Evolutionary conservation across 768 basidiomycete genomes (phyloP), one percentile per base, ranked within the genome.

Genomic region (Trametes maxima): DNA sequence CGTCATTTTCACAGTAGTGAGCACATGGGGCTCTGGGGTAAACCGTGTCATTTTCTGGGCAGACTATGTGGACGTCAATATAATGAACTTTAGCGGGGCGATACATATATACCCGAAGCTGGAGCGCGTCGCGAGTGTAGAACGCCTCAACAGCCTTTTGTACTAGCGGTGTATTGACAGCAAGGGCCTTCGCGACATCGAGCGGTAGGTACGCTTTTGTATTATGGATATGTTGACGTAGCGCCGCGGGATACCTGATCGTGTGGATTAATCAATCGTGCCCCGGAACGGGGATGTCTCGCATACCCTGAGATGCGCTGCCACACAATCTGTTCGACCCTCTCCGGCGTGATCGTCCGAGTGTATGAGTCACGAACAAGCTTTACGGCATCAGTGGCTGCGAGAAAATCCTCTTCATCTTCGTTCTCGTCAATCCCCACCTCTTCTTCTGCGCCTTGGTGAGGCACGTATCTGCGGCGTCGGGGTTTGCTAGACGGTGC

Each of bases 21-120:
- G 78, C 6, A 86, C 76, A 5, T 79, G 78, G 3, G 89, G 79
- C 22, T 81, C 76, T 14, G 96, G 95, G 5, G 93, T 85, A 72
- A 98, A 98, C 54, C 92, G 86, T 3, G 88, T 74, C 95, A 98
- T 97, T 62, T 87, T 85, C 70, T 95, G 89, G 12, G 90, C 93
- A 40, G 88, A 83, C 94, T 96, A 48, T n/a, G 39, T n/a, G 36
- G 5, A n/a, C 5, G 39, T 44, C 16, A 58, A 10, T 6, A 11
- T 5, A 19, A 43, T 14, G 22, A 14, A 10, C 16, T 0, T 36
- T 45, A 13, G 49, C 5, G 43, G 10, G 7, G 12, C 4, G 19
- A 16, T 16, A 21, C 25, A 36, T 44, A 73, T 87, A 74, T 74
- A 96, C 93, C 40, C 95, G 86, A 55, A 98, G 78, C 72, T 95